These are phyloP conservation scores for Saturnispora diversa DNA, from an alignment of 805 yeast genomes.

Conservation along the genomic window DNA sequence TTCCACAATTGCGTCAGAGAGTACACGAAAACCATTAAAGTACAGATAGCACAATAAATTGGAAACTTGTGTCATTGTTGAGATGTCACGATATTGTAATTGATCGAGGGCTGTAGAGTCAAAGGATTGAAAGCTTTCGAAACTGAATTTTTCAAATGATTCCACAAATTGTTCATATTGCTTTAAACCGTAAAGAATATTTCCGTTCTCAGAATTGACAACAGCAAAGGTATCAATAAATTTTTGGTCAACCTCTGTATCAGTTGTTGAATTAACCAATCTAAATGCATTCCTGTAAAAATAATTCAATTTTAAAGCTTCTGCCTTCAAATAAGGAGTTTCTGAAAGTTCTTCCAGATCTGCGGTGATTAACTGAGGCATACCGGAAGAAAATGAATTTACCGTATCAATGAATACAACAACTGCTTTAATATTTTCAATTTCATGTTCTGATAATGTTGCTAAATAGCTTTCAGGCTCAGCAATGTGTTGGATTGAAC, in stretches of 20 bases:
- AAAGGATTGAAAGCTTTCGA: no score
- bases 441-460: slow-evolving; percentile 16
- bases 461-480: slow-evolving; percentile 7
- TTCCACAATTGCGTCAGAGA: slow-evolving; percentile 5
- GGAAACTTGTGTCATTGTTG: slow-evolving; percentile 12
- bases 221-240: not conserved
- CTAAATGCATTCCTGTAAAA: slow-evolving; percentile 14
- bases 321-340: slow-evolving; percentile 7
- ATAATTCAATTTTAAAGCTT: slow-evolving; percentile 6
- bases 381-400: slow-evolving; percentile 20
- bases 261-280: slow-evolving; percentile 4
- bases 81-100: not conserved
- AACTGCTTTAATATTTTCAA: slow-evolving; percentile 16
- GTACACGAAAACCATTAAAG: slow-evolving; percentile 13
- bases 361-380: slow-evolving; percentile 16
- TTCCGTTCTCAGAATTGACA: not conserved
- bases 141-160: slow-evolving; percentile 17
- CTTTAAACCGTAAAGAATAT: slow-evolving; percentile 5
- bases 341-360: slow-evolving; percentile 10
- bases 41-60: slow-evolving; percentile 21
- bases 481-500: slow-evolving; percentile 1
- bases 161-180: slow-evolving; percentile 19
- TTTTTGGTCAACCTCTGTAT: not conserved
- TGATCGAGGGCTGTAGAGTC: no score
- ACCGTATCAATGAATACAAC: slow-evolving; percentile 21